These are phyloP conservation scores for Sugiyamaella smithiae DNA, from an alignment of 805 yeast species.

Conservation along the genomic window DNA sequence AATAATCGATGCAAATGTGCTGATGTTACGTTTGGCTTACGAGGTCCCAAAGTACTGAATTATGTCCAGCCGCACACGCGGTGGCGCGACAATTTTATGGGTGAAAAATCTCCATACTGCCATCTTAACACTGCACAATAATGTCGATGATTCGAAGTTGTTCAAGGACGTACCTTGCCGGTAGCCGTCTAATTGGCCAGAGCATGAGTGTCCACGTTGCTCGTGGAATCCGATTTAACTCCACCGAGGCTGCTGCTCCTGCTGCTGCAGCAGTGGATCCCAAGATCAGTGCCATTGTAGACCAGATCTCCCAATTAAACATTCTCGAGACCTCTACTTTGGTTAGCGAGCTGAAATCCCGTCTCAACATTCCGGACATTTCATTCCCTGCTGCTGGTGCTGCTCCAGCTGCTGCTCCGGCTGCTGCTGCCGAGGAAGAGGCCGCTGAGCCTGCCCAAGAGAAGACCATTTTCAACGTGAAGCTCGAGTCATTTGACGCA, in stretches of 20 bases:
- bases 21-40: too few species aligned
- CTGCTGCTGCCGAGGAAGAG: slow-evolving; percentile 67
- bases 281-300: slow-evolving; percentile 82
- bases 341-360: slow-evolving; percentile 64
- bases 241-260: slow-evolving; percentile 34
- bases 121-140: neutral
- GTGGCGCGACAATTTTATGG: neutral
- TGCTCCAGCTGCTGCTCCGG: slow-evolving; percentile 62
- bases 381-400: slow-evolving; percentile 73
- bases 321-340: slow-evolving; percentile 88
- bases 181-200: neutral
- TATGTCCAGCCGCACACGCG: neutral
- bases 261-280: slow-evolving; percentile 67
- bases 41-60: too few species aligned
- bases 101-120: neutral
- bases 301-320: slow-evolving; percentile 86
- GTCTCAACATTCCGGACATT: slow-evolving; percentile 91
- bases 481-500: slow-evolving; percentile 90
- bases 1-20: too few species aligned
- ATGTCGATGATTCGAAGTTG: slow-evolving; percentile 6
- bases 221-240: slow-evolving; percentile 36
- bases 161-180: neutral
- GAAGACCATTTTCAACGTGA: slow-evolving; percentile 87
- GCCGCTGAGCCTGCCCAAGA: slow-evolving; percentile 84
- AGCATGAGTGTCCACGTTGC: neutral